Percentiles rank a stretch among this genome's conserved stretches.
Evolutionary conservation across 257 asterid species (phyloP).

Genomic region (Verbena officinalis): DNA sequence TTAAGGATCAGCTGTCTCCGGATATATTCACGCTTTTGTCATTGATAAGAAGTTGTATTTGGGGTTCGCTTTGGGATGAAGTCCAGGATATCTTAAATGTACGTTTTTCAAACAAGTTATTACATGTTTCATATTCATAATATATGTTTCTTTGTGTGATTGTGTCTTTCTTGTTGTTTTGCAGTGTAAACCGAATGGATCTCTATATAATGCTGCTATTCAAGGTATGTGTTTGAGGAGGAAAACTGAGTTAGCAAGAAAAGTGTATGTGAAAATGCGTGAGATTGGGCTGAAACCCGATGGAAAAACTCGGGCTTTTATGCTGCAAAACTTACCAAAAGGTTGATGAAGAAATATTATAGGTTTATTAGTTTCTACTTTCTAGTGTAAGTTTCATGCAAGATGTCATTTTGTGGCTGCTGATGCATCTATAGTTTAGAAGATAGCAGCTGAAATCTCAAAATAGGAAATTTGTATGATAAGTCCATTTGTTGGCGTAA

Average conservation of each 20-base stretch:
- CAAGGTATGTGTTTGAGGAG: slow-evolving; percentile 85
- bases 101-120: slow-evolving; percentile 29
- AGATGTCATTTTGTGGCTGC: background rate
- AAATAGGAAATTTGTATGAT: no score
- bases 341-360: slow-evolving; percentile 29
- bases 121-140: background rate
- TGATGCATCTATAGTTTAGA: background rate
- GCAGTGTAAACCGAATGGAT: slow-evolving; percentile 69
- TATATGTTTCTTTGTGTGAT: background rate
- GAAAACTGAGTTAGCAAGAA: slow-evolving; percentile 59
- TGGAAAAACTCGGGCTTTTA: slow-evolving; percentile 86
- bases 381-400: background rate
- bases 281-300: slow-evolving; percentile 76
- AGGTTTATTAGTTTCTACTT: no score
- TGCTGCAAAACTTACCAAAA: slow-evolving; percentile 72
- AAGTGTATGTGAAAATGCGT: slow-evolving; percentile 66
- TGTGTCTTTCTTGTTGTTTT: slow-evolving; percentile 31
- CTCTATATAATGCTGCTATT: slow-evolving; percentile 83
- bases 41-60: slow-evolving; percentile 69
- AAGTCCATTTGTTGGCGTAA: no score
- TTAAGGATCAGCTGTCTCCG: slow-evolving; percentile 51
- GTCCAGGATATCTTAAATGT: slow-evolving; percentile 72
- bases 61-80: slow-evolving; percentile 87
- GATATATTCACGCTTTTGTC: slow-evolving; percentile 75
- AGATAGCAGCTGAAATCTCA: slow-evolving; percentile 1